Evolutionary conservation across 208 protist genomes (phyloP).

Genomic region (Angomonas ambiguus): DNA sequence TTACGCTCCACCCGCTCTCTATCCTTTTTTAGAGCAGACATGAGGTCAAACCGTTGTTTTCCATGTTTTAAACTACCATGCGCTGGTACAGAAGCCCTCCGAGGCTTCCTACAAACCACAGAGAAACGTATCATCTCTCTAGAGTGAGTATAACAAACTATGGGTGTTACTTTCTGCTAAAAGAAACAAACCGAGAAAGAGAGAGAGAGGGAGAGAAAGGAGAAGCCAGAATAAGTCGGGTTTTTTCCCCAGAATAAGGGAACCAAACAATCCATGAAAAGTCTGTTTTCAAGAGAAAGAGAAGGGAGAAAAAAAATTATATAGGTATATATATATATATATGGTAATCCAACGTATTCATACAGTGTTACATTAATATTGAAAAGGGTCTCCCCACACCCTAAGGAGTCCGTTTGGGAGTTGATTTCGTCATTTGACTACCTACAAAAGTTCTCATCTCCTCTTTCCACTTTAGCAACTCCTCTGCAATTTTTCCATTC

Average conservation of each 20-base stretch:
- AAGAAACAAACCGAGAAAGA: background rate
- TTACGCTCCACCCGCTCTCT: constrained; percentile 36
- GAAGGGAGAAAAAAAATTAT: background rate
- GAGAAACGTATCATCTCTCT: background rate
- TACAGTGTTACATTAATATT: background rate
- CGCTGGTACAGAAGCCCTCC: constrained; percentile 38
- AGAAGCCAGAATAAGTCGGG: background rate
- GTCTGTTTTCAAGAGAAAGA: no score
- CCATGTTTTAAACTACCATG: constrained; percentile 27
- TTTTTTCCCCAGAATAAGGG: no score
- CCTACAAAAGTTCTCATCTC: constrained; percentile 39
- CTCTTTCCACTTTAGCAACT: constrained; percentile 48
- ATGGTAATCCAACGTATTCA: background rate
- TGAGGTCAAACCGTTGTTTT: constrained; percentile 53
- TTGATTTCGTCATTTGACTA: constrained; percentile 6
- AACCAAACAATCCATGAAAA: no score
- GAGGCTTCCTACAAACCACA: constrained; percentile 9
- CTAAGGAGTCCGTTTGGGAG: background rate
- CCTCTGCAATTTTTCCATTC: constrained; percentile 41
- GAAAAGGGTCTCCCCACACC: no score
- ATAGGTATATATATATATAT: background rate
- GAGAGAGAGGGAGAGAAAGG: background rate
- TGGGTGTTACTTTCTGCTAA: no score
- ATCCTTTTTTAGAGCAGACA: constrained; percentile 38
- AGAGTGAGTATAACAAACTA: no score